phyloP scores from a whole-genome alignment of 2,329 filamentous ascomycete species.

The Mycocentrospora acerina region DNA sequence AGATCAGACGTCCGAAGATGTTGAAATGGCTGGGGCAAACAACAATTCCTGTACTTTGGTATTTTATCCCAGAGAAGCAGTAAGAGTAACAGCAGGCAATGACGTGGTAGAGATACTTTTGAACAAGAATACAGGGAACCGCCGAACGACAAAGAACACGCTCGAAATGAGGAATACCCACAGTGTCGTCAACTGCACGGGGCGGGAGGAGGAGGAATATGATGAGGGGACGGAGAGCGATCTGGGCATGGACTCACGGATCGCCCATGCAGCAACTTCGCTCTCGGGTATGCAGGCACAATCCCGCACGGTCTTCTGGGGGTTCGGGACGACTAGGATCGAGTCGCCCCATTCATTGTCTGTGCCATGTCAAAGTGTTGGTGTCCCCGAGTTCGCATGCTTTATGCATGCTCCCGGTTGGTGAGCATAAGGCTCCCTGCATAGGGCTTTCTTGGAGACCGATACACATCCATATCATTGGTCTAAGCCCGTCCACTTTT shows the following conservation, averaged over 20 bases:
- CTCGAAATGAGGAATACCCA: conserved; percentile 18
- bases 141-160: conserved; percentile 8
- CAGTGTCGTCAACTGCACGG: conserved; percentile 30
- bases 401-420: conserved; percentile 34
- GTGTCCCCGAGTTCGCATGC: conserved; percentile 24
- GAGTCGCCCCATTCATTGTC: conserved; percentile 19
- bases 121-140: conserved; percentile 6
- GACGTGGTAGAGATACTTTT: conserved; percentile 10
- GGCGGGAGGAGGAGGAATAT: conserved; percentile 27
- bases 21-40: neutral
- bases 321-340: conserved; percentile 35
- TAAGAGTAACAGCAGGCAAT: conserved; percentile 8
- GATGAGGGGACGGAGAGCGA: conserved; percentile 24
- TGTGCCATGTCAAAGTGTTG: conserved; percentile 34
- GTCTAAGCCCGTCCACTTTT: conserved; percentile 10
- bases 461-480: conserved; percentile 11
- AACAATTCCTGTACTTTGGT: conserved; percentile 4
- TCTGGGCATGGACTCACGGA: conserved; percentile 36
- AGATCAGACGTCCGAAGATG: no score
- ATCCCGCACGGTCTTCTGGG: conserved; percentile 32
- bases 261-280: conserved; percentile 33
- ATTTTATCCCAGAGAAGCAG: conserved; percentile 5
- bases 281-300: conserved; percentile 27
- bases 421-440: conserved; percentile 34
- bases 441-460: conserved; percentile 23